phyloP scores from a whole-genome alignment of 805 yeast genomes.

The Pachysolen tannophilus region DNA sequence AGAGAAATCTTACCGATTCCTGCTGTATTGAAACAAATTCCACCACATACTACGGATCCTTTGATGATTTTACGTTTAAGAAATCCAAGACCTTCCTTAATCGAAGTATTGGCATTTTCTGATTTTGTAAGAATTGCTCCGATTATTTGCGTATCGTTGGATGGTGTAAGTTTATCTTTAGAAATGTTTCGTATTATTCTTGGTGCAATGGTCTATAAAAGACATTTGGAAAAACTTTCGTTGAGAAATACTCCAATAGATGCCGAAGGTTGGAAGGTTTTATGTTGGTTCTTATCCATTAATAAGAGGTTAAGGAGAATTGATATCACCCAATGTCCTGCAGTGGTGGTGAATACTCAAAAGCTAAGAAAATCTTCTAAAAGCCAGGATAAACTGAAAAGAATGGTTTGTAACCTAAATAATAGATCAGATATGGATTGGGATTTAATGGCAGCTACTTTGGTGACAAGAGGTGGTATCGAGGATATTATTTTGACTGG shows the following conservation, averaged over 20 bases:
- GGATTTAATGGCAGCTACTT: slow-evolving; percentile 64
- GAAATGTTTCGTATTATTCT: slow-evolving; percentile 75
- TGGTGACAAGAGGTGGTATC: slow-evolving; percentile 63
- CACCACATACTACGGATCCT: slow-evolving; percentile 71
- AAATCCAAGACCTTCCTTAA: slow-evolving; percentile 85
- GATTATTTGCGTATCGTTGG: slow-evolving; percentile 63
- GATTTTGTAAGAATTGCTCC: slow-evolving; percentile 88
- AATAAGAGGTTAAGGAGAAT: slow-evolving; percentile 49
- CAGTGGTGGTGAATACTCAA: slow-evolving; percentile 35
- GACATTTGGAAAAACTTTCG: slow-evolving; percentile 62
- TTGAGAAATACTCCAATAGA: slow-evolving; percentile 73
- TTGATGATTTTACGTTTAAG: slow-evolving; percentile 61
- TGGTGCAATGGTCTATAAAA: slow-evolving; percentile 59
- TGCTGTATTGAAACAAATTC: slow-evolving; percentile 76
- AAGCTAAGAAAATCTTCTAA: slow-evolving; percentile 20
- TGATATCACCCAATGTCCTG: slow-evolving; percentile 66
- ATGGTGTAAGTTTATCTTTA: slow-evolving; percentile 65
- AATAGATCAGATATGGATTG: slow-evolving; percentile 78
- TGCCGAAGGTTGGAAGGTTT: slow-evolving; percentile 64
- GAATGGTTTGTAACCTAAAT: slow-evolving; percentile 40
- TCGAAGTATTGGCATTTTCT: slow-evolving; percentile 81
- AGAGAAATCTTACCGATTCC: slow-evolving; percentile 90
- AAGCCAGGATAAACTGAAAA: slow-evolving; percentile 11
- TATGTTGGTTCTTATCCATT: slow-evolving; percentile 68
- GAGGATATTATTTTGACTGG: slow-evolving; percentile 79